Conservation (phyloP, 192 early-diverging fungal genomes). For the Coemansia sp. region DNA sequence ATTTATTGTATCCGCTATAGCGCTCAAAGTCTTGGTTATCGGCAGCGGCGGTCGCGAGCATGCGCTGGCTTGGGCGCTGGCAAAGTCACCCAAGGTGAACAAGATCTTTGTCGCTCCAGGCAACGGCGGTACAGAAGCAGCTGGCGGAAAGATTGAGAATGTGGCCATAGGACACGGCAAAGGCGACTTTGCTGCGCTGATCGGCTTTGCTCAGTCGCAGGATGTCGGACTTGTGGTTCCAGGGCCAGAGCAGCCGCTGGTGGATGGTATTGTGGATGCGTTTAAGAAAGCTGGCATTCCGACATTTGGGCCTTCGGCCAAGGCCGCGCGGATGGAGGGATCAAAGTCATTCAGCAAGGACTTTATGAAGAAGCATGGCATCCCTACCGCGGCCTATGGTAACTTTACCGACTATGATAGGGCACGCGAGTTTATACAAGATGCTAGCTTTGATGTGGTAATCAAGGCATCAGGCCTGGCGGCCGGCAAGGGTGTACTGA, state of each 20-base stretch:
- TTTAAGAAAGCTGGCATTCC: slow-evolving; percentile 76
- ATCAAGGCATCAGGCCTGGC: slow-evolving; percentile 98
- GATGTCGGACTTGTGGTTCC: slow-evolving; percentile 78
- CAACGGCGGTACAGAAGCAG: slow-evolving; percentile 87
- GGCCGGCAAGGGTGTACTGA: slow-evolving; percentile 95
- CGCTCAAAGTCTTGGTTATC: slow-evolving; percentile 78
- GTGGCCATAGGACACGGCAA: slow-evolving; percentile 65
- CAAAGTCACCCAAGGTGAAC: slow-evolving; percentile 71
- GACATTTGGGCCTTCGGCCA: slow-evolving; percentile 86
- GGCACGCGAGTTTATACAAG: slow-evolving; percentile 66
- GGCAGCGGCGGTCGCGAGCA: slow-evolving; percentile 97
- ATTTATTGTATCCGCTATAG: slow-evolving; percentile 8
- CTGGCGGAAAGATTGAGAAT: slow-evolving; percentile 75
- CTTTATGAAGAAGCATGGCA: slow-evolving; percentile 95
- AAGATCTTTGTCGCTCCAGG: slow-evolving; percentile 90
- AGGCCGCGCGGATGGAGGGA: slow-evolving; percentile 91
- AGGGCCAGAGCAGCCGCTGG: slow-evolving; percentile 96
- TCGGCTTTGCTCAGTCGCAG: slow-evolving; percentile 77
- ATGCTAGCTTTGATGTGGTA: slow-evolving; percentile 66
- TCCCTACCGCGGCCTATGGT: slow-evolving; percentile 92
- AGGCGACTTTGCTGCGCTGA: slow-evolving; percentile 70
- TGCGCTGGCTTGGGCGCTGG: slow-evolving; percentile 88
- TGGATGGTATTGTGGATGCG: slow-evolving; percentile 80
- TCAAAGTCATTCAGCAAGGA: slow-evolving; percentile 99
- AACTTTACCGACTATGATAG: slow-evolving; percentile 79